Evolutionary conservation across 805 yeast species (phyloP), one percentile per base, ranked within the genome.

Genomic region (Pichia deserticola): DNA sequence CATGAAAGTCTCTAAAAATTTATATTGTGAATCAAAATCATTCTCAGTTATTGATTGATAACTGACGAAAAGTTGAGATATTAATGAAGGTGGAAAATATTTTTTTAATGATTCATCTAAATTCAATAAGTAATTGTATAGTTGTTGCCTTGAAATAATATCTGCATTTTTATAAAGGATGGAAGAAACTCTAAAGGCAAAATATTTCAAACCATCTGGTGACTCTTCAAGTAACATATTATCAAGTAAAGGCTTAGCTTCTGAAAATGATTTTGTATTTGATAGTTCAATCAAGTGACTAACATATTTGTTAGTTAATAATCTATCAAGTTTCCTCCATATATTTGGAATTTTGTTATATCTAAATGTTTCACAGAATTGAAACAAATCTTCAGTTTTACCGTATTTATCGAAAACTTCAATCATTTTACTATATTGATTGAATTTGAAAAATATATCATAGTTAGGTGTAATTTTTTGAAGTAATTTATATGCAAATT

Each of bases 381-480:
- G 25, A 11, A 52, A 50, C 6, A 63, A 33, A 33, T 61, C 61
- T 10, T 42, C 45, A 1, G 50, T 12, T 2, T 51, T 46, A 0
- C 66, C 67, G 42, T 54, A 53, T 11, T 44, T 45, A 51, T 64
- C 67, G 5, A 63, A 52, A 2, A 60, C 53, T 12, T 36, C 39
- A 4, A 57, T 36, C 8, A 64, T 38, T 27, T 47, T 49, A 5
- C 47, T 42, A 1, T 57, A 29, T 8, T 51, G 52, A 3, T 42
- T 36, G 36, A 57, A 58, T 8, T 58, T 58, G 27, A 49, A 44
- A 42, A 50, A 62, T 6, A 48, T 15, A 38, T 49, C 40, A 25
- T 46, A 38, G 27, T 43, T 36, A 3, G 50, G 40, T 15, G 38
- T 28, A 6, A 45, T 7, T 10, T 36, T 34, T 7, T 44, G 35